Base-by-base conservation (phyloP, 2,329 filamentous ascomycete species). In the Colletotrichum sp. region DNA sequence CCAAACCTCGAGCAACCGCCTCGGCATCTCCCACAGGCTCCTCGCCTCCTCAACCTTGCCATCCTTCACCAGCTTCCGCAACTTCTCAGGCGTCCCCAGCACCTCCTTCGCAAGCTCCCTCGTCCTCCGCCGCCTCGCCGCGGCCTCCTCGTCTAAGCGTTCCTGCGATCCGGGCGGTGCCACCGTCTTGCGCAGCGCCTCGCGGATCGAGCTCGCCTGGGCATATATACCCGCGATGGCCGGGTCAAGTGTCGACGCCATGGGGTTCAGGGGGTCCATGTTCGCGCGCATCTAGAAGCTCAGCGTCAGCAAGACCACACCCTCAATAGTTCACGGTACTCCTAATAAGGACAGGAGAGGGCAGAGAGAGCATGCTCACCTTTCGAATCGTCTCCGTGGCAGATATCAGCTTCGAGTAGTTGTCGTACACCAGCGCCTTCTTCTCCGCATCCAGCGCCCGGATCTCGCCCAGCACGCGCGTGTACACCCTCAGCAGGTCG, bases 361-460 rank as follows among this genome's bases (percentile, higher is more conserved):
- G 65, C 28, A 32, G 12, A 15, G 15, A 48, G 16, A 13, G 26
- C 26, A 77, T 62, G 22, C 84, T 26, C 79, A 92, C 91, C 86
- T 95, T 95, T 66, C 95, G 91, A 81, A 99, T 99, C 5, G 96
- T 99, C 84, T 98, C 96, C 13, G 98, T 98, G 2, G 97, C 97
- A n/a, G 94, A 92, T 79, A 99, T 98, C 79, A 99, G 87, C 86
- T 99, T 99, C 80, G 94, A 97, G 85, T 99, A 99, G 83, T 99
- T 99, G 84, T 99, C 96, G 84, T 99, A 99, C 6, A 99, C 97
- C 77, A 99, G 87, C 3, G 96, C 96, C 86, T 99, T 99, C 84
- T 97, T 94, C 89, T 99, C 97, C 28, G 96, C 96, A 81, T 99
- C 97, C 22, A 99, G 89, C 3, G 95, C 96, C 48, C 96, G 88